phyloP scores from a whole-genome alignment of 305 asterid species.

The Petunia hybrid region DNA sequence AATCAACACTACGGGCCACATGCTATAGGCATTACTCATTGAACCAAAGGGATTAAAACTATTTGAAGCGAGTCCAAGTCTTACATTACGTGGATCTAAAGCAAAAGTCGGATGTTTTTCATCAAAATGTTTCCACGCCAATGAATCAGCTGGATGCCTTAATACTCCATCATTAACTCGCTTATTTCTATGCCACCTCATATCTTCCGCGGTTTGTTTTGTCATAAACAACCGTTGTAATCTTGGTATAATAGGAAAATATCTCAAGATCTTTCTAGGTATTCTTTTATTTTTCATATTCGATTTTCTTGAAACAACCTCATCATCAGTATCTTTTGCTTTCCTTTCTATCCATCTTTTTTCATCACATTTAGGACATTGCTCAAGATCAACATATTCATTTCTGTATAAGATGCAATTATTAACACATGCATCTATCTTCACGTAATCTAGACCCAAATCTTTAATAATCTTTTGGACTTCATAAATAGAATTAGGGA shows the following conservation, averaged over 20 bases:
- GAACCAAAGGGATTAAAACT: too few species aligned
- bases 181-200: neutral
- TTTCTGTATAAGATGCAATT: too few species aligned
- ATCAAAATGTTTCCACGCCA: conserved; percentile 9
- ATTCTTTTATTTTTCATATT: neutral
- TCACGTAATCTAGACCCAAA: neutral
- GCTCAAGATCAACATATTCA: too few species aligned
- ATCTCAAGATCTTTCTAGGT: neutral
- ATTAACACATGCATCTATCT: conserved; percentile 30
- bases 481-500: too few species aligned
- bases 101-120: neutral
- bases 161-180: neutral
- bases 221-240: conserved; percentile 26
- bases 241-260: conserved; percentile 27
- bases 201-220: neutral
- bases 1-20: too few species aligned
- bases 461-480: neutral
- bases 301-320: too few species aligned
- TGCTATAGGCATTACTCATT: too few species aligned
- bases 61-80: neutral
- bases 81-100: neutral
- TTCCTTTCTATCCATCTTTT: neutral
- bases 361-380: neutral
- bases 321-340: neutral
- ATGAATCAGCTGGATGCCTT: neutral